Conservation (phyloP, 148 eudicot genomes). For the Vaccinium darrowii region DNA sequence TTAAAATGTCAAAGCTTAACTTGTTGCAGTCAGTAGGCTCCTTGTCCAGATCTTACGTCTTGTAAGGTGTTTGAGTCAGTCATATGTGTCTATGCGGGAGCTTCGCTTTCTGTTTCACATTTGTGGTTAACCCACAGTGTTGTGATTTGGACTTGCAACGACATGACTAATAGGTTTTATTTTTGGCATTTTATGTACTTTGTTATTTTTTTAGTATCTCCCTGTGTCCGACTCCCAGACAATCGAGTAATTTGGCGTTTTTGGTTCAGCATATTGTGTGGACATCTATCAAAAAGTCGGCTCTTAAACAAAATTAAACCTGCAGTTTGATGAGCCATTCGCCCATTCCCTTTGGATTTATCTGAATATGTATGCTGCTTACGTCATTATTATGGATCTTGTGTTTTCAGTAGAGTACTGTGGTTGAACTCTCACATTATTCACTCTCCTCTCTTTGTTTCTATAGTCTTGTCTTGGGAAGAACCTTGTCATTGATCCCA, state of each 20-base stretch:
- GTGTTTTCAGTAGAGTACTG: background rate
- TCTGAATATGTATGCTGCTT: background rate
- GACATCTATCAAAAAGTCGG: background rate
- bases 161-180: background rate
- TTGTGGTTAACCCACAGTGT: background rate
- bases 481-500: conserved; percentile 90
- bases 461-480: conserved; percentile 68
- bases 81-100: background rate
- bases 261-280: background rate
- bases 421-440: background rate
- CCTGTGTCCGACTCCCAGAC: background rate
- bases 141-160: background rate
- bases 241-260: background rate
- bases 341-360: background rate
- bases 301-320: background rate
- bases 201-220: background rate
- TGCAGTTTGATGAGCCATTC: conserved; percentile 12
- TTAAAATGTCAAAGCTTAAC: background rate
- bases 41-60: background rate
- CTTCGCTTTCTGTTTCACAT: background rate
- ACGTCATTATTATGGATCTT: background rate
- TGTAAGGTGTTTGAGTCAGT: background rate
- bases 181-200: background rate
- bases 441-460: background rate
- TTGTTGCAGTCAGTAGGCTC: background rate